These are phyloP conservation scores for Nicotiana attenuata DNA, from an alignment of 257 asterid species.

Conservation along the genomic window DNA sequence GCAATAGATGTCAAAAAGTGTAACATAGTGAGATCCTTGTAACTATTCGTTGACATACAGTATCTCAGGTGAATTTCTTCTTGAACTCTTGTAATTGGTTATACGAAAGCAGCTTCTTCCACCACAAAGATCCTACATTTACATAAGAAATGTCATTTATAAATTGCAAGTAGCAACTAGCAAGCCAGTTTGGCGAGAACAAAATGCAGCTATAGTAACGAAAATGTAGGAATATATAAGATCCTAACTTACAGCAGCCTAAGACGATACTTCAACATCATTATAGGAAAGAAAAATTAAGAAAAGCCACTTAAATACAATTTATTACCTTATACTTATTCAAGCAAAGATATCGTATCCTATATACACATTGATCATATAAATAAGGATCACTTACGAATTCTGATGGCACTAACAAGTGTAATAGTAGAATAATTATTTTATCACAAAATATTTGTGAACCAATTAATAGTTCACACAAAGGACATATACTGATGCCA, in stretches of 20 bases:
- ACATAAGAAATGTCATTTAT: conserved; percentile 10
- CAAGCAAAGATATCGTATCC: background rate
- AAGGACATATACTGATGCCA: background rate
- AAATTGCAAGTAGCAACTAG: background rate
- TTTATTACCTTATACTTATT: background rate
- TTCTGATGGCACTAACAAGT: background rate
- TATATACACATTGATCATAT: background rate
- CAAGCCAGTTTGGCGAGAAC: background rate
- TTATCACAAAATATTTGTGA: background rate
- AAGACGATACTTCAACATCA: background rate
- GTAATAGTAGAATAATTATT: background rate
- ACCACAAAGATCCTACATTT: conserved; percentile 61
- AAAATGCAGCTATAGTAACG: background rate
- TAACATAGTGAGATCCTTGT: conserved; percentile 1
- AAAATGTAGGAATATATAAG: background rate
- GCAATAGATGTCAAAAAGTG: background rate
- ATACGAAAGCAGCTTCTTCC: conserved; percentile 77
- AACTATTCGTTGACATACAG: conserved; percentile 46
- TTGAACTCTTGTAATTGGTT: conserved; percentile 53
- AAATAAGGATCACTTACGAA: background rate
- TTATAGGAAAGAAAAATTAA: background rate
- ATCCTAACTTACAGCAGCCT: background rate
- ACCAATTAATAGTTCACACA: background rate
- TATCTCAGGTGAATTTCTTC: conserved; percentile 60
- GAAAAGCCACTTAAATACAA: background rate